Percentiles rank a stretch among this genome's conserved stretches.
phyloP scores from a whole-genome alignment of 305 asterid species.

The Withania somnifera region DNA sequence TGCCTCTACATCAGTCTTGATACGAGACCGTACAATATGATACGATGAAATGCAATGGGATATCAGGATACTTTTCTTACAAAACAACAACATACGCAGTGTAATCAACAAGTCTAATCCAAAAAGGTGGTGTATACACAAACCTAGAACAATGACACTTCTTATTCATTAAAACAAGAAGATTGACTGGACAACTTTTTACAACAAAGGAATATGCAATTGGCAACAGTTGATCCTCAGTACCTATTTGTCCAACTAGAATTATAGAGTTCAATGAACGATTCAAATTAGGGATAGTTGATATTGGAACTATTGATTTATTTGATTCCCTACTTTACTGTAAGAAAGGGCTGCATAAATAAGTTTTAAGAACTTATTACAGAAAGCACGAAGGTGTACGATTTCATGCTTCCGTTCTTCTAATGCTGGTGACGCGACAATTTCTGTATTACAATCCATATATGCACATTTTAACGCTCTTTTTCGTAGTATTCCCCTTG shows the following conservation, averaged over 20 bases:
- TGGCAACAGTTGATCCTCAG: not conserved
- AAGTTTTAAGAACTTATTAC: not conserved
- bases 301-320: not conserved
- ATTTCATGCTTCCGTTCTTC: not conserved
- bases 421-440: not conserved
- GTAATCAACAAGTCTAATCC: not conserved
- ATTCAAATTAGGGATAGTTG: not conserved
- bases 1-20: not conserved
- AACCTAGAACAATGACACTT: not conserved
- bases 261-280: not conserved
- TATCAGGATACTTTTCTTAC: too few species aligned
- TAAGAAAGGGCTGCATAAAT: not conserved
- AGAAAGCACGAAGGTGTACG: not conserved
- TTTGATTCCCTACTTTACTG: not conserved
- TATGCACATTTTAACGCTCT: not conserved
- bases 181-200: not conserved
- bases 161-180: not conserved
- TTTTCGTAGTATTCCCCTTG: not conserved
- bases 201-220: not conserved
- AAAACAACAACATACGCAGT: too few species aligned
- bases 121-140: not conserved
- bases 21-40: too few species aligned
- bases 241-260: not conserved
- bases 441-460: not conserved
- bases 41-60: too few species aligned